Evolutionary conservation across 2,329 filamentous ascomycete species (phyloP), one percentile per base, ranked within the genome.

Genomic region (Fusarium sp.): DNA sequence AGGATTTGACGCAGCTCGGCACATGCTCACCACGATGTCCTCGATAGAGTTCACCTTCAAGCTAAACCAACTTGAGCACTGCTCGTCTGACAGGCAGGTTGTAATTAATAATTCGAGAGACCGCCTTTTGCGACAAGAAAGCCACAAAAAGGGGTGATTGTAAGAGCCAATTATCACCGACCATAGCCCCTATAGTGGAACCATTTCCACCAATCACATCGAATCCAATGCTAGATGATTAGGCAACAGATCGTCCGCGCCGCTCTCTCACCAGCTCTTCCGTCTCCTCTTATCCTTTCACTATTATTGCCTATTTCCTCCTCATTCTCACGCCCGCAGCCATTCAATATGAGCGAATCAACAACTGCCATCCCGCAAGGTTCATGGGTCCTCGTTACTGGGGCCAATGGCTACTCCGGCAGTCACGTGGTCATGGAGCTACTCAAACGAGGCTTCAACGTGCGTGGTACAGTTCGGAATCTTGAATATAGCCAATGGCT

Each of bases 401-500:
- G 60, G 29, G 60, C 60, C 11, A 63, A 50, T 27, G 34, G 45
- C 45, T 63, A 63, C 38, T 35, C 50, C 9, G 60, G 45, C 18
- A 54, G 45, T 10, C 35, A 63, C 29, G 45, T 56, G 11, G 50
- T 56, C 5, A 63, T 54, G 14, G 45, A 63, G n/a, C 37, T 63
- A 5, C 45, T 63, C 18, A 38, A 34, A 8, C 60, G 14, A 10
- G 45, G 60, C 31, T 63, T 38, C 60, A 37, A 54, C 31, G 60
- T 63, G 20, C 60, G 60, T 16, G 60, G 60, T 40, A 29, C 50
- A 38, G 60, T 63, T 11, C 60, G 60, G 22, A 63, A 56, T n/a
- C 60, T 63, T 38, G 34, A 37, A 35, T 29, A 63, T 35, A 38
- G 34, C 45, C 31, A 20, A 20, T 63, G 60, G 60, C 60, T 63